Evolutionary conservation across 805 yeast species (phyloP), one percentile per base, ranked within the genome.

Genomic region (Candida vartiovaarae): DNA sequence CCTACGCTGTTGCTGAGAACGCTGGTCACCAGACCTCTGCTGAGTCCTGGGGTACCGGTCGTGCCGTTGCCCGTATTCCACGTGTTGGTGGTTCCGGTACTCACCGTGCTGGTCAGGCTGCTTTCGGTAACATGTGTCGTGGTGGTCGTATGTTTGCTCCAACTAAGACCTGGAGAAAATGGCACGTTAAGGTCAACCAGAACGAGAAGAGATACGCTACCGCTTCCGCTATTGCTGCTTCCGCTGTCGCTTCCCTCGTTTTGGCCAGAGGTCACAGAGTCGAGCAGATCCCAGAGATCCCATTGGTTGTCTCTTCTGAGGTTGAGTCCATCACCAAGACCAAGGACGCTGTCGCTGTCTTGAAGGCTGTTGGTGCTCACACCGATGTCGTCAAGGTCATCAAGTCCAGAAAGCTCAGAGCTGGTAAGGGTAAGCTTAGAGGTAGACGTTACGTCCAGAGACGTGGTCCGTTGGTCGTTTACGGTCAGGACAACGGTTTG

Each of bases 121-220:
- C 99, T 72, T 93, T 93, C 83, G 99, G 99, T 84, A 93, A 93
- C 93, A 93, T 93, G 99, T 93, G 99, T 83, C 91, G 99, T 78
- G 97, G 97, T 75, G 99, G 99, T 81, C 95, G 99, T 78, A 93
- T 93, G 98, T 93, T 93, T 70, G 97, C 99, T 75, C 99, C 99
- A 74, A 93, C 99, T 76, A 93, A 93, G 84, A 90, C 95, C 76
- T 93, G 99, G 99, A 89, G 99, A 86, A 91, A 83, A 80, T 93
- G 99, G 99, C 95, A 93, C 89, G 95, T 93, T 68, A 93, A 90
- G 84, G 96, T 93, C 69, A 93, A 93, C 96, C 96, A 89, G 76
- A 91, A 91, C 88, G 96, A 93, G 81, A 91, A 91, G 84, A 90
- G 98, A 78, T 93, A 90, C 76, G 99, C 99, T 60, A 91, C 98